phyloP scores from a whole-genome alignment of 345 rosid genomes.

The Mercurialis annua region DNA sequence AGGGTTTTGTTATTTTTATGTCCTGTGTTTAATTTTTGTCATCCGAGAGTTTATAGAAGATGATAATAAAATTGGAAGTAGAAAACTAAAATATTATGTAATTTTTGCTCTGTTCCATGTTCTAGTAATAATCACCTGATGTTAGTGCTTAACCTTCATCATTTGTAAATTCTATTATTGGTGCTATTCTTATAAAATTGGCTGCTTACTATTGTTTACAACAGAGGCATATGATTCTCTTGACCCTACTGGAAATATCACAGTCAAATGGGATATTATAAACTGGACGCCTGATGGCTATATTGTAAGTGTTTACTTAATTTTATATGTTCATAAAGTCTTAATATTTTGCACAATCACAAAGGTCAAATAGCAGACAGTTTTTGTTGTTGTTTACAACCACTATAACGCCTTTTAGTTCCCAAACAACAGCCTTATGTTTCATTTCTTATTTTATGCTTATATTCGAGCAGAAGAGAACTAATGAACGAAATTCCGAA shows the following conservation, averaged over 20 bases:
- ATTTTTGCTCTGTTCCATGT: neutral
- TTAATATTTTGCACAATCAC: neutral
- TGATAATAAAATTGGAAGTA: neutral
- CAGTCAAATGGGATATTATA: constrained; percentile 85
- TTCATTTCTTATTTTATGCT: neutral
- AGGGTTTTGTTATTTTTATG: neutral
- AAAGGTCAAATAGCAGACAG: neutral
- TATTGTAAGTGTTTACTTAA: constrained; percentile 43
- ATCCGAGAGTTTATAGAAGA: neutral
- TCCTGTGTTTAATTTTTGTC: neutral
- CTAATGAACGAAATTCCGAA: neutral
- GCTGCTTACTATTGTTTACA: constrained; percentile 12
- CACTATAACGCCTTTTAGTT: too few relatives aligned
- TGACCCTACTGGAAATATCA: constrained; percentile 87
- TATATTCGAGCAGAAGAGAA: neutral
- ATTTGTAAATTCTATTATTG: neutral
- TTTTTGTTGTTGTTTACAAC: neutral
- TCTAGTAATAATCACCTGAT: neutral
- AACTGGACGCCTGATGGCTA: constrained; percentile 91
- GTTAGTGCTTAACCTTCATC: neutral
- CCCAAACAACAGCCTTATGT: neutral
- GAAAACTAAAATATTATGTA: too few relatives aligned
- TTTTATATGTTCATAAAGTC: neutral
- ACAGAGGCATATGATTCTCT: constrained; percentile 86
- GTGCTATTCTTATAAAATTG: neutral